These are phyloP conservation scores for Candida silvicultrix DNA, from an alignment of 805 yeast genomes.

Conservation along the genomic window DNA sequence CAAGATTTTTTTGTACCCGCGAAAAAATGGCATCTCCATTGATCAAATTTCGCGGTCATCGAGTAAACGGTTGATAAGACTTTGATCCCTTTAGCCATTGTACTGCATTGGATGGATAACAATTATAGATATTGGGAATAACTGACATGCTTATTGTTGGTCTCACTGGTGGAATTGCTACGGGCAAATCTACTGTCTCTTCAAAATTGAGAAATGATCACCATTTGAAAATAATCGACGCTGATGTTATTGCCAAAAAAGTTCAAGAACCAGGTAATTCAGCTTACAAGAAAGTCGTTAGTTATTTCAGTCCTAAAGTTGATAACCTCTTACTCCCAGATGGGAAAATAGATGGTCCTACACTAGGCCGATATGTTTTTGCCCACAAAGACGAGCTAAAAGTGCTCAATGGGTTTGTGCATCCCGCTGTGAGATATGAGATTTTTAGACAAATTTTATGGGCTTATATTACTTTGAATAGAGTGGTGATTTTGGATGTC, in stretches of 20 bases:
- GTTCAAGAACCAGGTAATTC: slow-evolving; percentile 75
- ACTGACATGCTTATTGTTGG: slow-evolving; percentile 89
- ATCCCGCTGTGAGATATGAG: slow-evolving; percentile 71
- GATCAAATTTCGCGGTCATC: too few species aligned
- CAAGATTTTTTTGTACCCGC: too few species aligned
- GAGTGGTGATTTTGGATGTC: slow-evolving; percentile 74
- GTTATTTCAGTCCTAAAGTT: slow-evolving; percentile 48
- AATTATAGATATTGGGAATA: too few species aligned
- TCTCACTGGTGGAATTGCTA: slow-evolving; percentile 95
- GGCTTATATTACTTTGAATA: slow-evolving; percentile 52
- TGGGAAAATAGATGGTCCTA: slow-evolving; percentile 55
- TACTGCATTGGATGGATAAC: too few species aligned
- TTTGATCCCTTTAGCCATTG: too few species aligned
- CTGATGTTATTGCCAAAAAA: slow-evolving; percentile 82
- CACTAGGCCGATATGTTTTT: slow-evolving; percentile 75
- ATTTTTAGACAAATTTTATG: slow-evolving; percentile 50
- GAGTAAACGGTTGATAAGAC: too few species aligned
- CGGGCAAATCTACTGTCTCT: slow-evolving; percentile 95
- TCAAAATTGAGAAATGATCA: slow-evolving; percentile 43
- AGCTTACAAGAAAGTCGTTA: slow-evolving; percentile 63
- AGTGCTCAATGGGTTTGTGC: slow-evolving; percentile 69
- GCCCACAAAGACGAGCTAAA: slow-evolving; percentile 52
- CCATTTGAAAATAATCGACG: slow-evolving; percentile 67
- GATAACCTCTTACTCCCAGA: slow-evolving; percentile 37
- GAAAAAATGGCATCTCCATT: too few species aligned